These are phyloP conservation scores for Cadophora malorum DNA, from an alignment of 2,329 filamentous ascomycete species.

Conservation along the genomic window DNA sequence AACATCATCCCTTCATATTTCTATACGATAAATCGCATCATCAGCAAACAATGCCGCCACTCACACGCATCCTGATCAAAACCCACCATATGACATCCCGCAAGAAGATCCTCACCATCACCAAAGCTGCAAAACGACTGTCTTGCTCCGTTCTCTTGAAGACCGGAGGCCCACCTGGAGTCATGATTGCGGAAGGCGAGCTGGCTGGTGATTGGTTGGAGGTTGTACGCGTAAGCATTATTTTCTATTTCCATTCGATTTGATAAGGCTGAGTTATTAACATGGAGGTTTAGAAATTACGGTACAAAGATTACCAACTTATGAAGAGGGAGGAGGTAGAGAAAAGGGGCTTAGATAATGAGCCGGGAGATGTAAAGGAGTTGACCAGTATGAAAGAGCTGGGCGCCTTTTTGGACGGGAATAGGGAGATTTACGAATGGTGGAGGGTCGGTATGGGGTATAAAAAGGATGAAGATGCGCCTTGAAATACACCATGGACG, in stretches of 20 bases:
- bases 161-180: conserved; percentile 71
- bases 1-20: too few relatives aligned
- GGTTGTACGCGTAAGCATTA: conserved; percentile 37
- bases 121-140: conserved; percentile 66
- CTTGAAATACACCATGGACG: conserved; percentile 1
- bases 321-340: conserved; percentile 38
- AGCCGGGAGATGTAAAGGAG: conserved; percentile 35
- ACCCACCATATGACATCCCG: conserved; percentile 84
- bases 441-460: conserved; percentile 43
- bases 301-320: conserved; percentile 43
- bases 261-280: neutral
- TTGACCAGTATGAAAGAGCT: conserved; percentile 38
- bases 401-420: conserved; percentile 32
- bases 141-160: conserved; percentile 69
- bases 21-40: too few relatives aligned
- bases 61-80: conserved; percentile 64
- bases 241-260: too few relatives aligned
- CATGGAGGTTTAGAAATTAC: conserved; percentile 36
- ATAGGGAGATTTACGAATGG: conserved; percentile 37
- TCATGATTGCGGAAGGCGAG: conserved; percentile 74
- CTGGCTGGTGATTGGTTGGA: conserved; percentile 38
- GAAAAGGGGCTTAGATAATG: conserved; percentile 27
- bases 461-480: conserved; percentile 28
- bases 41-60: conserved; percentile 14
- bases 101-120: conserved; percentile 71